Evolutionary conservation across 176 grass and related monocot genomes (phyloP).

Genomic region (Lolium perenne): DNA sequence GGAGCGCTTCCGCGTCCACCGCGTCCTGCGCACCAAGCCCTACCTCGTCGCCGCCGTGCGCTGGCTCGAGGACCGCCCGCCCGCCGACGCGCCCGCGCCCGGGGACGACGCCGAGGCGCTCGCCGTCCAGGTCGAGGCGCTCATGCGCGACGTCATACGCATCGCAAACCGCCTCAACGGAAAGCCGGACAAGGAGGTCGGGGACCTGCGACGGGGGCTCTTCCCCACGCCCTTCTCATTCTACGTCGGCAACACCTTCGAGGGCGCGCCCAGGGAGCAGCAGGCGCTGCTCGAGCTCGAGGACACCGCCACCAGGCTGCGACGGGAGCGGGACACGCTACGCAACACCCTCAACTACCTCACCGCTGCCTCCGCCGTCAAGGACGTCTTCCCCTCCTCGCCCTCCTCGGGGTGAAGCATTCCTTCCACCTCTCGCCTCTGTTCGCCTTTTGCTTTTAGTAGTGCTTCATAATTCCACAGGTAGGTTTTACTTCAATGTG

Average conservation of each 20-base stretch:
- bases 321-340: conserved; percentile 86
- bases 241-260: conserved; percentile 93
- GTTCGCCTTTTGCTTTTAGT: neutral
- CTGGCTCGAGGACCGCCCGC: conserved; percentile 98
- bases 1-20: conserved; percentile 85
- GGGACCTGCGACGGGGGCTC: conserved; percentile 77
- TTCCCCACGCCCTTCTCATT: conserved; percentile 99
- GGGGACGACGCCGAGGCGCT: conserved; percentile 79
- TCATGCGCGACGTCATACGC: conserved; percentile 96
- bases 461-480: neutral
- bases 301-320: conserved; percentile 82
- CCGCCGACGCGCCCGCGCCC: conserved; percentile 50
- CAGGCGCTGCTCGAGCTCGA: conserved; percentile 97
- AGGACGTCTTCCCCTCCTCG: conserved; percentile 85
- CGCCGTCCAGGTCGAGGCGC: conserved; percentile 77
- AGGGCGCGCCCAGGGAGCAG: conserved; percentile 86
- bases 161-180: conserved; percentile 94
- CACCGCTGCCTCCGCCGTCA: conserved; percentile 92
- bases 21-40: conserved; percentile 76
- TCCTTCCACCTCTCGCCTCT: conserved; percentile 4
- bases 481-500: conserved; percentile 41
- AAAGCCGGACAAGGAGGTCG: conserved; percentile 77
- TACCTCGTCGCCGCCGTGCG: conserved; percentile 91
- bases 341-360: conserved; percentile 98
- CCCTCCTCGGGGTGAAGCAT: conserved; percentile 55